Evolutionary conservation across 1,284 basidiomycete species (phyloP).

Genomic region (Sporisorium graminicola): DNA sequence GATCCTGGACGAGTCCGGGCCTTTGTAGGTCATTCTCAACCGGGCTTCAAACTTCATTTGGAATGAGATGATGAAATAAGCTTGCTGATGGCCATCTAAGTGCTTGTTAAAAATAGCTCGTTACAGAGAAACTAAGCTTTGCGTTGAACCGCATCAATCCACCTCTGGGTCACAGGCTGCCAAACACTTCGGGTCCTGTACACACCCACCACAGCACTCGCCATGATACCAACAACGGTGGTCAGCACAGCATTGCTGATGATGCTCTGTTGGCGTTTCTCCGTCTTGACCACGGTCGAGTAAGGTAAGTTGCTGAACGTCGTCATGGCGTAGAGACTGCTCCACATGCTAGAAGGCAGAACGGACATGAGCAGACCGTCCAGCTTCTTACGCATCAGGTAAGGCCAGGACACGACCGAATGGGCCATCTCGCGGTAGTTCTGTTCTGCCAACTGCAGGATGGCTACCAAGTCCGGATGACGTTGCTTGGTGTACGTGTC

Average conservation of each 20-base stretch:
- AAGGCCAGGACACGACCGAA: slow-evolving; percentile 83
- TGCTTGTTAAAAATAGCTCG: too few relatives aligned
- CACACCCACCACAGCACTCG: slow-evolving; percentile 17
- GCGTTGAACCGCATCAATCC: slow-evolving; percentile 22
- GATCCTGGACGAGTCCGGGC: too few relatives aligned
- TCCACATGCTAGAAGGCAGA: slow-evolving; percentile 84
- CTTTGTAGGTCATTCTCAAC: too few relatives aligned
- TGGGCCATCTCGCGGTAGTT: slow-evolving; percentile 98
- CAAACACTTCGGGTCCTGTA: slow-evolving; percentile 32
- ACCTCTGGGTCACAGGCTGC: slow-evolving; percentile 27
- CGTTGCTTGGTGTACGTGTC: slow-evolving; percentile 82
- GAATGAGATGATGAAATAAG: too few relatives aligned
- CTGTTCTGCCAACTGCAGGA: slow-evolving; percentile 89
- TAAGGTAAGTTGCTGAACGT: slow-evolving; percentile 97
- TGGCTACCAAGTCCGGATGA: slow-evolving; percentile 88
- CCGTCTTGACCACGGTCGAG: slow-evolving; percentile 78
- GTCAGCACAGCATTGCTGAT: slow-evolving; percentile 18
- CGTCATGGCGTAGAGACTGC: slow-evolving; percentile 94
- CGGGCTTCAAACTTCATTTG: too few relatives aligned
- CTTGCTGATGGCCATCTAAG: too few relatives aligned
- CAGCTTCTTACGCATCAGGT: slow-evolving; percentile 83
- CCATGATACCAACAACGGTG: slow-evolving; percentile 3
- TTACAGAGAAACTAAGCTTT: slow-evolving; percentile 2
- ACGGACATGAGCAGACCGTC: slow-evolving; percentile 77
- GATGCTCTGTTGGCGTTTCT: slow-evolving; percentile 74